Evolutionary conservation across 2,329 filamentous ascomycete species (phyloP).

Genomic region (Biscogniauxia sp.): DNA sequence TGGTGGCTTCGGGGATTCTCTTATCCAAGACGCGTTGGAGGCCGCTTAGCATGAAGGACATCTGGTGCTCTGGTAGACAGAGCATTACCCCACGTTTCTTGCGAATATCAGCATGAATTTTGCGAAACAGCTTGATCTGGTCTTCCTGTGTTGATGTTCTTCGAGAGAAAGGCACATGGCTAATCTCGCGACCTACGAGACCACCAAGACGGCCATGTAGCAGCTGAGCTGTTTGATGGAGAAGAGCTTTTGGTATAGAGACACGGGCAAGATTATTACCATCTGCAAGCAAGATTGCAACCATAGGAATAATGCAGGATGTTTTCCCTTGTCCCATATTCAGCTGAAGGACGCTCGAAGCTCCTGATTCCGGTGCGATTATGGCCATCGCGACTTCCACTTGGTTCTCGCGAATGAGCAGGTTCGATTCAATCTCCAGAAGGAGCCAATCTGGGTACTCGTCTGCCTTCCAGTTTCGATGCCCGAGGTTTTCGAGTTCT

Average conservation of each 20-base stretch:
- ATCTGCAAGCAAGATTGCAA: constrained; percentile 44
- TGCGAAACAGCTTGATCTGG: constrained; percentile 37
- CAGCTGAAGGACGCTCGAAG: constrained; percentile 62
- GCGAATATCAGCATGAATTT: constrained; percentile 39
- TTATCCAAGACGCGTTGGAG: constrained; percentile 54
- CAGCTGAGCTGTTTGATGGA: constrained; percentile 56
- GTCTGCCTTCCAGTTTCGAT: constrained; percentile 55
- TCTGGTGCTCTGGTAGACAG: constrained; percentile 57
- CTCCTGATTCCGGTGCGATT: constrained; percentile 48
- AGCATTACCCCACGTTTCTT: constrained; percentile 52
- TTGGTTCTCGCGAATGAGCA: constrained; percentile 61
- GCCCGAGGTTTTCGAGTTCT: constrained; percentile 47
- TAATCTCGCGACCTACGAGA: constrained; percentile 50
- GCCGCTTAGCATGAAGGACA: constrained; percentile 64
- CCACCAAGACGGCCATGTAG: constrained; percentile 55
- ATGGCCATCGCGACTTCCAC: constrained; percentile 61
- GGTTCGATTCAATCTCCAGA: constrained; percentile 62
- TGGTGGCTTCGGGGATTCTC: constrained; percentile 37
- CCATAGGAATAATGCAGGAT: constrained; percentile 55
- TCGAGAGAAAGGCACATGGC: constrained; percentile 58
- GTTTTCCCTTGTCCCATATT: constrained; percentile 67
- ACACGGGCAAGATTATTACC: constrained; percentile 47
- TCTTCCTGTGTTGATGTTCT: constrained; percentile 37
- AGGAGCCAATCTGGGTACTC: constrained; percentile 62
- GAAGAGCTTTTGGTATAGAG: constrained; percentile 54